Base-by-base conservation (phyloP, 2,329 filamentous ascomycete species). In the Pseudogymnoascus sp. region DNA sequence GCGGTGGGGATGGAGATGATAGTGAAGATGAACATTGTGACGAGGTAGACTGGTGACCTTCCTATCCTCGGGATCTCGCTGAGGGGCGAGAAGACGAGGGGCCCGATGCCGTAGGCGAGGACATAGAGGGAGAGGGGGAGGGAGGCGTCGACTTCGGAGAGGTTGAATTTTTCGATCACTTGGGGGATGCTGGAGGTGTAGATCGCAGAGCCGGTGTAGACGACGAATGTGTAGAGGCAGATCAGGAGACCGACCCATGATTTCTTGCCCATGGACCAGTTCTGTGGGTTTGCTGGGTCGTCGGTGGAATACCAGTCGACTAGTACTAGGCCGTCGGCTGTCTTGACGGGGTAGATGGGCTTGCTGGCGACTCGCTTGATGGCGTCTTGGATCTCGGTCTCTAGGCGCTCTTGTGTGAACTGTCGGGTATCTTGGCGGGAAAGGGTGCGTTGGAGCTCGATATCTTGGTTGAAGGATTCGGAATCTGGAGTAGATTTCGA, bases 11-110 rank as follows among this genome's bases (percentile, higher is more conserved):
- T 80, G 5, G 81, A 84, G 10, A 91, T 73, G 65, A 90, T 80
- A 59, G 88, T 83, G 71, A 90, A 91, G 28, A 90, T 76, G 64
- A 82, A 81, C 76, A 90, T 87, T 8, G 86, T 87, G 67, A 82
- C 72, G 37, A 88, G 81, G 73, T 91, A 91, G 5, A 87, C 82
- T 0, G 84, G 83, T 68, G 86, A 90, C 5, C 88, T 79, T 2
- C 88, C 88, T 60, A 90, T 81, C 53, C 79, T 71, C 0, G 87
- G 85, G 21, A 90, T 83, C 74, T 91, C 88, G 59, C 79, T 82
- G 44, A 90, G 73, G 0, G 88, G 88, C 0, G 84, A 84, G 74
- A 84, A 89, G 23, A 90, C 65, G 25, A 90, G 73, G 0, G 87
- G 86, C 0, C 86, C 87, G 14, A 85, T 74, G 11, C 86, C 85